Evolutionary conservation across 306 rosid genomes (phyloP).

Genomic region (Castanospermum australe): DNA sequence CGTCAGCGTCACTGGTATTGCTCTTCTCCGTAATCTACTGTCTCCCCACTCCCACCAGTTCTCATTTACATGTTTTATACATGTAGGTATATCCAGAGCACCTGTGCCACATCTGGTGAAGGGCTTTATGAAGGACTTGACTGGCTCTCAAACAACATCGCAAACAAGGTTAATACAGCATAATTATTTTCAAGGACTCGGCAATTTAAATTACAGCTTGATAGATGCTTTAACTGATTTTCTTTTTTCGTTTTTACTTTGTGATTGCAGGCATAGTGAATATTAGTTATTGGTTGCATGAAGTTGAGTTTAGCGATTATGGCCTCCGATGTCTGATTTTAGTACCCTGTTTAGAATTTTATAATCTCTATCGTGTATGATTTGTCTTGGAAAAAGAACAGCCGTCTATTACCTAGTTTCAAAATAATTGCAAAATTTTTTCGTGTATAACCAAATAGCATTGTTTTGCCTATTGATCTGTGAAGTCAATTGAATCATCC

Average conservation of each 20-base stretch:
- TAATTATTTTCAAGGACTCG: background rate
- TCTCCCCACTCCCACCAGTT: background rate
- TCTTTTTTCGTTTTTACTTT: background rate
- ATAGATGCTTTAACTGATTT: background rate
- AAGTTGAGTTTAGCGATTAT: constrained; percentile 28
- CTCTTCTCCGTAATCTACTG: background rate
- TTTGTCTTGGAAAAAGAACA: constrained; percentile 31
- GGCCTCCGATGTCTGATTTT: constrained; percentile 28
- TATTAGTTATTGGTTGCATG: constrained; percentile 10
- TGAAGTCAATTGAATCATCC: constrained; percentile 3
- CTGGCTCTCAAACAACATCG: constrained; percentile 88
- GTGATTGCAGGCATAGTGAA: constrained; percentile 61
- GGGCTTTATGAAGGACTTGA: constrained; percentile 89
- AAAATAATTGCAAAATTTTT: constrained; percentile 34
- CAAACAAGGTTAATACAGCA: constrained; percentile 56
- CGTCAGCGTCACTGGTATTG: constrained; percentile 89
- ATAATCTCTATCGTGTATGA: constrained; percentile 29
- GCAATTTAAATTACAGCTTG: background rate
- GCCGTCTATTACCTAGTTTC: constrained; percentile 35
- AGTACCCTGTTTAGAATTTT: constrained; percentile 36
- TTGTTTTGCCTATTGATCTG: constrained; percentile 15
- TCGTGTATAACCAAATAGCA: constrained; percentile 22
- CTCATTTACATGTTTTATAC: background rate
- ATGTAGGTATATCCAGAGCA: constrained; percentile 87
- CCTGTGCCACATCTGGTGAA: constrained; percentile 88